Percentiles rank a stretch among this genome's conserved stretches.
phyloP scores from a whole-genome alignment of 75 land plant species.

The Picea sitchensis region DNA sequence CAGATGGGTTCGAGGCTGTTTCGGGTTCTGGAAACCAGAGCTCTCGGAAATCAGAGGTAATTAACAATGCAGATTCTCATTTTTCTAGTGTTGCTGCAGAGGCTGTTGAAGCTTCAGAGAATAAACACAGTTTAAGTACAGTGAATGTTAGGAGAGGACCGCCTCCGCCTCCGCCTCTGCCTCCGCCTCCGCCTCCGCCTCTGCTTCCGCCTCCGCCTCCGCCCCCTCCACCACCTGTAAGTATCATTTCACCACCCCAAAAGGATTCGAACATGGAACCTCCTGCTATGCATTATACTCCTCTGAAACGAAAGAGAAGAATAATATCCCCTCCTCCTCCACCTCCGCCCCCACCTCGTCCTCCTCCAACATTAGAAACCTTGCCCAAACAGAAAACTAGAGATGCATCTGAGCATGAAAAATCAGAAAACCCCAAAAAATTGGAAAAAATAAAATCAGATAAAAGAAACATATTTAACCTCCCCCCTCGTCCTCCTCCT shows the following conservation, averaged over 20 bases:
- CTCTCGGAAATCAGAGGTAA: not conserved
- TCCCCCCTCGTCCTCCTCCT: not conserved
- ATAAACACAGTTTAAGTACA: not conserved
- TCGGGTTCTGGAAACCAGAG: not conserved
- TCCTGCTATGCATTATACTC: not conserved
- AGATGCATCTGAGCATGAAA: not conserved
- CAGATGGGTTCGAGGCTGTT: not conserved
- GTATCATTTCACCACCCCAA: not conserved
- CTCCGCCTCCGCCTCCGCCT: not conserved
- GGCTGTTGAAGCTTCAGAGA: no score
- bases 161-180: not conserved
- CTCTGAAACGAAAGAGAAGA: not conserved
- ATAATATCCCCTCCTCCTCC: not conserved
- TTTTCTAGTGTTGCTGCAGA: not conserved
- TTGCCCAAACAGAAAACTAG: not conserved
- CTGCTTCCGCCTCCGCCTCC: not conserved
- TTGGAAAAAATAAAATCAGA: not conserved
- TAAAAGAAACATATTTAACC: not conserved
- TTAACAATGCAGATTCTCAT: not conserved
- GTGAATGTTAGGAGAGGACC: not conserved
- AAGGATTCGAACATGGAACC: not conserved
- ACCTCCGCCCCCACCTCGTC: not conserved
- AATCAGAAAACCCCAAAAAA: not conserved
- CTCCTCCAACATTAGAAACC: not conserved
- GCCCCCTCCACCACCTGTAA: no score